These are phyloP conservation scores for Paxillus ammoniavirescens DNA, from an alignment of 768 basidiomycete species.

Conservation along the genomic window DNA sequence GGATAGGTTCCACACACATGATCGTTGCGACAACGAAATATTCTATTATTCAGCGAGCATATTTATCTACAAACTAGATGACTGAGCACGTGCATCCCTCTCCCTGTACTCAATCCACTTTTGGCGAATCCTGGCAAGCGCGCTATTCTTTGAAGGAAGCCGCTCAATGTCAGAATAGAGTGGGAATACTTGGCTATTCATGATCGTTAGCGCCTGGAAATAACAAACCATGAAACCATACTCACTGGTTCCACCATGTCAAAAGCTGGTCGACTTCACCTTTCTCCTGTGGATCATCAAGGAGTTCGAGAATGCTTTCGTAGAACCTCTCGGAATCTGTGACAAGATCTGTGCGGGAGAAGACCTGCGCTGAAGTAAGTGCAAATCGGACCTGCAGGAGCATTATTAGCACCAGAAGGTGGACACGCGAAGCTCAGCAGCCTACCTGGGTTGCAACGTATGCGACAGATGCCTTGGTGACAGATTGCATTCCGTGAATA, in stretches of 20 bases:
- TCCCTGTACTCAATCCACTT: not conserved
- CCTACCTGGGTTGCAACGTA: constrained; percentile 13
- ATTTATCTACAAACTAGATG: too few species aligned
- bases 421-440: not conserved
- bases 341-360: too few species aligned
- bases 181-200: constrained; percentile 6
- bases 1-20: too few species aligned
- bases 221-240: too few species aligned
- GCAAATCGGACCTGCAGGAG: constrained; percentile 9
- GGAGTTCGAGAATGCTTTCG: constrained; percentile 14
- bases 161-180: not conserved
- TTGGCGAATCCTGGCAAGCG: not conserved
- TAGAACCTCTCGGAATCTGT: constrained; percentile 27
- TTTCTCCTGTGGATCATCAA: too few species aligned
- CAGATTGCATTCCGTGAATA: too few species aligned
- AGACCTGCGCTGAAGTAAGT: too few species aligned
- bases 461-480: too few species aligned
- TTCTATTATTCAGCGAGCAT: too few species aligned
- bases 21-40: too few species aligned
- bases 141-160: constrained; percentile 5
- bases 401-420: not conserved
- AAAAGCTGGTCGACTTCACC: too few species aligned
- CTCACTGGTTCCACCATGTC: too few species aligned
- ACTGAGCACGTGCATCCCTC: not conserved
- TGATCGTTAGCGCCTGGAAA: not conserved